These are phyloP conservation scores for Aspergillus hortae DNA, from an alignment of 2,329 filamentous ascomycete species.

Conservation along the genomic window DNA sequence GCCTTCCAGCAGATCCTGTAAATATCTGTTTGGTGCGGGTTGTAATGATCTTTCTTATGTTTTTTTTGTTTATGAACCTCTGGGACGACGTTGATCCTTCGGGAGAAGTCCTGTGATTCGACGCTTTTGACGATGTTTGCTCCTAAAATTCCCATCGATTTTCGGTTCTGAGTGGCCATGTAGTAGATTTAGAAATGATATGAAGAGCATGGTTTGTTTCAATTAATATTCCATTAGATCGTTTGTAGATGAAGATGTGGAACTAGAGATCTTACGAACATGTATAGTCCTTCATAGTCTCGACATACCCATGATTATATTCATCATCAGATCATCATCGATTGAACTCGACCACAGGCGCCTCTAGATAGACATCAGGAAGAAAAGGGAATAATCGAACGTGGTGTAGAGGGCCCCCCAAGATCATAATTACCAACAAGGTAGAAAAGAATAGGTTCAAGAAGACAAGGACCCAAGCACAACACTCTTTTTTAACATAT, in stretches of 20 bases:
- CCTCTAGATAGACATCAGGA: conserved; percentile 2
- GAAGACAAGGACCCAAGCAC: conserved; percentile 5
- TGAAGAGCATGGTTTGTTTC: conserved; percentile 5
- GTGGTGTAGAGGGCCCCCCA: conserved; percentile 1
- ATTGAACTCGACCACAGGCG: conserved; percentile 8
- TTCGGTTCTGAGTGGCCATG: conserved; percentile 3
- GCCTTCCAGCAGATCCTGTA: conserved; percentile 98
- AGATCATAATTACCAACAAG: neutral
- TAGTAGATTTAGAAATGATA: conserved; percentile 19
- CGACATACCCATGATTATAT: neutral
- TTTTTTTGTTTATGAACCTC: conserved; percentile 23
- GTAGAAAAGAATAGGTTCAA: conserved; percentile 8
- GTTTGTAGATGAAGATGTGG: no score
- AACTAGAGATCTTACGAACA: no score
- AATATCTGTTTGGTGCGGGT: conserved; percentile 22
- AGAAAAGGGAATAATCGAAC: conserved; percentile 5
- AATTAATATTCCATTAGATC: neutral
- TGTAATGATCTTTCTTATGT: conserved; percentile 16
- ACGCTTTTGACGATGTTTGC: conserved; percentile 21
- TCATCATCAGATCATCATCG: conserved; percentile 19
- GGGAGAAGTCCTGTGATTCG: conserved; percentile 14
- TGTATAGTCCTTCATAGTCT: neutral
- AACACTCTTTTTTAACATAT: neutral
- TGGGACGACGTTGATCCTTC: conserved; percentile 20
- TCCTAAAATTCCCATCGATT: conserved; percentile 10